Conservation (phyloP, 2,329 filamentous ascomycete species). For the Neurospora sp. region DNA sequence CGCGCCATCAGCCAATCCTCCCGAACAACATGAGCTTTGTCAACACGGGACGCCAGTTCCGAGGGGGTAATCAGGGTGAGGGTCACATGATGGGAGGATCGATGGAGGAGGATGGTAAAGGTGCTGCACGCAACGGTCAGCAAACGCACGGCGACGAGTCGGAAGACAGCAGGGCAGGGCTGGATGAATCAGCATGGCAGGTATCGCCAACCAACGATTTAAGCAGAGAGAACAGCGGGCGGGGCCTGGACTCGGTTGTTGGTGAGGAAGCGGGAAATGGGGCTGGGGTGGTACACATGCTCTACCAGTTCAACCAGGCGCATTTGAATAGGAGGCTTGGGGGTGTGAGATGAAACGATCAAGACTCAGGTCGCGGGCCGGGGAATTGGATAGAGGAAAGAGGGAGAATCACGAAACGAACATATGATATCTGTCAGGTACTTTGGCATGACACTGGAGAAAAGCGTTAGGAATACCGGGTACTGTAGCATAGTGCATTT, state of each 20-base stretch:
- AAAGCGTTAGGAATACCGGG: neutral
- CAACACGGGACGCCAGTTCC: slow-evolving; percentile 35
- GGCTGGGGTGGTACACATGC: slow-evolving; percentile 45
- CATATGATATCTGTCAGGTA: neutral
- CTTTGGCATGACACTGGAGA: neutral
- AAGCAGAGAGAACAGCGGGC: slow-evolving; percentile 41
- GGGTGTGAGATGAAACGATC: slow-evolving; percentile 6
- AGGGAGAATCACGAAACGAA: neutral
- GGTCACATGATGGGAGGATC: slow-evolving; percentile 47
- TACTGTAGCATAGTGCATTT: neutral
- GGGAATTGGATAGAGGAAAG: neutral
- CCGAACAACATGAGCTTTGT: slow-evolving; percentile 34
- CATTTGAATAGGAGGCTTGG: slow-evolving; percentile 38
- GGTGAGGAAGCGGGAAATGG: slow-evolving; percentile 33
- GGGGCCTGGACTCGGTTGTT: slow-evolving; percentile 11
- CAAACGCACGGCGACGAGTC: slow-evolving; percentile 52
- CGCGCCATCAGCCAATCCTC: slow-evolving; percentile 57
- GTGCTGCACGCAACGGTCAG: slow-evolving; percentile 24
- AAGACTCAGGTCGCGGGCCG: neutral
- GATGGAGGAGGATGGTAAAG: slow-evolving; percentile 34
- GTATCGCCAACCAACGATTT: slow-evolving; percentile 41
- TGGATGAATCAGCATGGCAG: slow-evolving; percentile 52
- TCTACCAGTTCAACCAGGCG: slow-evolving; percentile 49
- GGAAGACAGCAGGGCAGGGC: slow-evolving; percentile 39
- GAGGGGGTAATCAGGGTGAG: slow-evolving; percentile 36